Conservation (phyloP, 2,329 filamentous ascomycete species). For the Fusarium poae region DNA sequence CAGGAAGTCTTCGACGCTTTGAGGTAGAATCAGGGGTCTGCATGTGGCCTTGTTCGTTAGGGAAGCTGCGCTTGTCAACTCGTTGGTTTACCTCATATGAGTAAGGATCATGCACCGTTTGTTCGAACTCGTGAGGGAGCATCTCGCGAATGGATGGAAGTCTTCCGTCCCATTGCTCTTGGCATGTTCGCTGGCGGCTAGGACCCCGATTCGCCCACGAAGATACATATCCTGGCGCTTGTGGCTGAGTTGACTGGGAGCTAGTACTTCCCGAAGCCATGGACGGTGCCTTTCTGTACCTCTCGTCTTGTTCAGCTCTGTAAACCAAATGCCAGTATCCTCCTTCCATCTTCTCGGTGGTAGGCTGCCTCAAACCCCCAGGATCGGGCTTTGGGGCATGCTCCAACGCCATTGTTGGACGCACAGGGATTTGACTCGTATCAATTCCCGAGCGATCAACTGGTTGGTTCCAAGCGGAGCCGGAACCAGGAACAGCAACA, state of each 20-base stretch:
- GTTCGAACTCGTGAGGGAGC: conserved; percentile 14
- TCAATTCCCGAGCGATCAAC: neutral
- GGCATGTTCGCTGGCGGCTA: neutral
- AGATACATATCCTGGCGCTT: neutral
- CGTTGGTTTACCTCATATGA: neutral
- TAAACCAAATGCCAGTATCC: conserved; percentile 8
- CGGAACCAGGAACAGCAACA: neutral
- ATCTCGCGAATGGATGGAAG: conserved; percentile 34
- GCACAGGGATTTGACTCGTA: neutral
- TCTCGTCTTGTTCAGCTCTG: neutral
- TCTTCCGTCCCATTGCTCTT: conserved; percentile 13
- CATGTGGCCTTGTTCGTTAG: neutral
- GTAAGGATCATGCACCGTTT: neutral
- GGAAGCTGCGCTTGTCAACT: conserved; percentile 13
- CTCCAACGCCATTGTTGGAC: neutral
- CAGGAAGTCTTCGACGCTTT: conserved; percentile 32
- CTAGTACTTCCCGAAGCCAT: neutral
- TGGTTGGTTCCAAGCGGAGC: neutral
- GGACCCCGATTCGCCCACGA: neutral
- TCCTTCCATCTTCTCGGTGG: neutral
- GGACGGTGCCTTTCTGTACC: neutral
- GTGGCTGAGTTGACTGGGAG: neutral
- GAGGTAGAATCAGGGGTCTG: neutral
- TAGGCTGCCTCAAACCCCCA: neutral
- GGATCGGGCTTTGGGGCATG: neutral